Evolutionary conservation across 2,329 filamentous ascomycete species (phyloP).

Genomic region (Ramichloridium luteum): DNA sequence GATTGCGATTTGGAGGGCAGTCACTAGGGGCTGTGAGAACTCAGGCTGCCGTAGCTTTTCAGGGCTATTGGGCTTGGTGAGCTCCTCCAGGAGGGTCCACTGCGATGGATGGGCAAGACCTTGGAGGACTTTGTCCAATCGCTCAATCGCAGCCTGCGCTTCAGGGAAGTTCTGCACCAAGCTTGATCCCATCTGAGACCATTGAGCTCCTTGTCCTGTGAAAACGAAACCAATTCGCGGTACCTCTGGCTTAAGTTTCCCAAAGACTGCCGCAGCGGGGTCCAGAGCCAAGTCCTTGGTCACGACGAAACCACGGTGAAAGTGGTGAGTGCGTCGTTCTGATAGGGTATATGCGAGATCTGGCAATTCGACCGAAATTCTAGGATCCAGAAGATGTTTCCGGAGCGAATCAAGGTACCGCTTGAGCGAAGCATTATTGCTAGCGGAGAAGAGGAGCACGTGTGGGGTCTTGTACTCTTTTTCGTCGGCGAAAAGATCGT

Average conservation of each 20-base stretch:
- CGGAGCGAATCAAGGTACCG: not conserved
- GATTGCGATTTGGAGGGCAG: constrained; percentile 37
- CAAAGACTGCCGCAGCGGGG: not conserved
- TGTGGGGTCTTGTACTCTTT: not conserved
- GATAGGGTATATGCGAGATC: constrained; percentile 56
- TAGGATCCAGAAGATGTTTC: not conserved
- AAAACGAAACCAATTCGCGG: not conserved
- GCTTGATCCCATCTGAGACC: not conserved
- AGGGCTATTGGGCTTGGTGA: not conserved
- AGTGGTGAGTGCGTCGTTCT: constrained; percentile 40
- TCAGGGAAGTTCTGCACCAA: not conserved
- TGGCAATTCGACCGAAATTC: constrained; percentile 32
- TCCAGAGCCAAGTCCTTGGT: constrained; percentile 20
- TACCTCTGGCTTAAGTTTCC: not conserved
- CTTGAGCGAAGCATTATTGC: not conserved
- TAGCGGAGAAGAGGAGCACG: not conserved
- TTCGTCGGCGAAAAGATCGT: not conserved
- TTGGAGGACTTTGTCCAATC: not conserved
- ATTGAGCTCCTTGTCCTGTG: not conserved
- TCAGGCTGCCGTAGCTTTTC: not conserved
- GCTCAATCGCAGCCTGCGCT: not conserved
- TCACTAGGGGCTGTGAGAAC: constrained; percentile 3
- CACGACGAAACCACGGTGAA: constrained; percentile 24
- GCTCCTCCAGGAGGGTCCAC: constrained; percentile 1
- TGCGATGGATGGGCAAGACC: not conserved